Evolutionary conservation across 2,329 filamentous ascomycete genomes (phyloP).

Genomic region (Colletotrichum costaricense): DNA sequence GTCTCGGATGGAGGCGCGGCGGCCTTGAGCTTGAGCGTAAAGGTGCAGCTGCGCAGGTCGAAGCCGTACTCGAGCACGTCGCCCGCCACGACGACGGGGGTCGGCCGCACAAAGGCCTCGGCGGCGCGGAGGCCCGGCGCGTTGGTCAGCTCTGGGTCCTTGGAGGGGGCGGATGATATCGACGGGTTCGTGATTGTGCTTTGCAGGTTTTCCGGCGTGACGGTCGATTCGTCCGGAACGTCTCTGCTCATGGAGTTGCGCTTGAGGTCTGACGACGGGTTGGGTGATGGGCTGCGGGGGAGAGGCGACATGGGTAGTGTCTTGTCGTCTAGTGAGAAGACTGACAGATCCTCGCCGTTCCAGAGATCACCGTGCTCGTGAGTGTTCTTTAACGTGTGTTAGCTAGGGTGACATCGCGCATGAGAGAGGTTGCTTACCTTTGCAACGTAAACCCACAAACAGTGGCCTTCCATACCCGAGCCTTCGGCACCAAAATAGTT

Average conservation of each 20-base stretch:
- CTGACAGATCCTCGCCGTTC: conserved; percentile 97
- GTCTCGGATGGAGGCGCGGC: conserved; percentile 67
- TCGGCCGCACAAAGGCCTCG: conserved; percentile 91
- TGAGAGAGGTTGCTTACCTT: conserved; percentile 59
- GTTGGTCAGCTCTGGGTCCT: conserved; percentile 68
- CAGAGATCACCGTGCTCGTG: conserved; percentile 93
- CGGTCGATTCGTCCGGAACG: conserved; percentile 63
- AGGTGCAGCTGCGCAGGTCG: conserved; percentile 82
- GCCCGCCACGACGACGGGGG: conserved; percentile 81
- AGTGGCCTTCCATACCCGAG: conserved; percentile 84
- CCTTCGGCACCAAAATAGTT: conserved; percentile 95
- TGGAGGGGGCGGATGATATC: conserved; percentile 68
- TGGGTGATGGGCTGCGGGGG: conserved; percentile 53
- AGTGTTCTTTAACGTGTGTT: conserved; percentile 69
- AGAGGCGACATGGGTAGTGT: conserved; percentile 64
- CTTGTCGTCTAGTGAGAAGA: conserved; percentile 87
- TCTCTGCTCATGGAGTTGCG: conserved; percentile 44
- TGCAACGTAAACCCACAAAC: conserved; percentile 87
- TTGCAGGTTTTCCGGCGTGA: conserved; percentile 83
- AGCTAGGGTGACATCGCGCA: not conserved
- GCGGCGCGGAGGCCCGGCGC: conserved; percentile 85
- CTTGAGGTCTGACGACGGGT: conserved; percentile 37
- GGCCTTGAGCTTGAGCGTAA: conserved; percentile 75
- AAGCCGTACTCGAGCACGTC: conserved; percentile 80
- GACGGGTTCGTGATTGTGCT: conserved; percentile 75